Conservation (phyloP, 139 green algal genomes). For the Tetraselmis chui region DNA sequence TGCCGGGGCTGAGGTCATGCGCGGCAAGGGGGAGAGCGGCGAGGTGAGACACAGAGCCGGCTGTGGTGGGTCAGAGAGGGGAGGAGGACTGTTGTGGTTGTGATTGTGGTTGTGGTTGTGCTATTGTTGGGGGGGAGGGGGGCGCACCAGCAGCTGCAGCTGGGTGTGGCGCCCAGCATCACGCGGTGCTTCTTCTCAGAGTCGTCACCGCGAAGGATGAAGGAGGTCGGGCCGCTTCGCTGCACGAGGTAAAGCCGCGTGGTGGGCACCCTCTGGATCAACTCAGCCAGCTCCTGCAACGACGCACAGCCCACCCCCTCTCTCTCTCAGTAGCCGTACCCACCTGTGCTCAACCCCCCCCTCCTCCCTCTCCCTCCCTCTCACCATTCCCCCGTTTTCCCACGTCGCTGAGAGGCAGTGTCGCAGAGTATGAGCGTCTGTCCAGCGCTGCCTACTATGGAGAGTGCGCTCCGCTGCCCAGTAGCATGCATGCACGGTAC, state of each 20-base stretch:
- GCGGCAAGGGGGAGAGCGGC: too few species aligned
- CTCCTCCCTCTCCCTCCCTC: too few species aligned
- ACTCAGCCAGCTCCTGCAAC: conserved; percentile 31
- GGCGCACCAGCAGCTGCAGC: conserved; percentile 25
- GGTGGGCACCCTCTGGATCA: conserved; percentile 20
- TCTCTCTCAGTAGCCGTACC: background rate
- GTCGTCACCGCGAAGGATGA: conserved; percentile 37
- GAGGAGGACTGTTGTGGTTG: too few species aligned
- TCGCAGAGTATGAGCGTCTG: too few species aligned
- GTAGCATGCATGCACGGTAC: too few species aligned
- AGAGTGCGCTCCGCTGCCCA: too few species aligned
- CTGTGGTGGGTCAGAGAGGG: too few species aligned
- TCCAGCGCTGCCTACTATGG: too few species aligned
- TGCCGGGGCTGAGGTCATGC: conserved; percentile 3
- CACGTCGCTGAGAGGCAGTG: too few species aligned
- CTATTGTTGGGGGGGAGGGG: background rate
- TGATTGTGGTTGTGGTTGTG: too few species aligned
- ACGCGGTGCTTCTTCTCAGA: conserved; percentile 37
- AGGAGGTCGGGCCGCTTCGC: conserved; percentile 40
- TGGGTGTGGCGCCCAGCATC: conserved; percentile 26
- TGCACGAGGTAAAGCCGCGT: conserved; percentile 39
- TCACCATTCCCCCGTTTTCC: background rate
- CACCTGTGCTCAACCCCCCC: background rate
- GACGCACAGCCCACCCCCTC: background rate
- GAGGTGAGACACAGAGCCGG: too few species aligned